Percentiles rank a stretch among this genome's conserved stretches.
phyloP scores from a whole-genome alignment of 352 stramenopile genomes.

The Pythium pyrilobum region DNA sequence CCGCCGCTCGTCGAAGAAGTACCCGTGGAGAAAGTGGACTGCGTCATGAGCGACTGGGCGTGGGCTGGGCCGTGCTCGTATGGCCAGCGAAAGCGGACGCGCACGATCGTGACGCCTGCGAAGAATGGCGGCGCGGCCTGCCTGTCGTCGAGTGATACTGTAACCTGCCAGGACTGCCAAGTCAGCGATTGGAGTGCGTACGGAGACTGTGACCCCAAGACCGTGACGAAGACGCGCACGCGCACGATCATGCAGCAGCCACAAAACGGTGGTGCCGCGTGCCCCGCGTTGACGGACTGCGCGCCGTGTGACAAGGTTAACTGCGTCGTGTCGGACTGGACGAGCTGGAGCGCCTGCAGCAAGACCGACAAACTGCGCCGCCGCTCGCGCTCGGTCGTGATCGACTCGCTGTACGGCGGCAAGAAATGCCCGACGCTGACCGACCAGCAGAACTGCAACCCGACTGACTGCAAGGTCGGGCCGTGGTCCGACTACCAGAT shows the following conservation, averaged over 20 bases:
- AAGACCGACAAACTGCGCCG: slow-evolving; percentile 26
- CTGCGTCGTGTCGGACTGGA: slow-evolving; percentile 55
- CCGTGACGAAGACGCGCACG: slow-evolving; percentile 30
- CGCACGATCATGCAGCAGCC: slow-evolving; percentile 42
- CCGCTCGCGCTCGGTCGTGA: slow-evolving; percentile 41
- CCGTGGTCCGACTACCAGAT: slow-evolving; percentile 43
- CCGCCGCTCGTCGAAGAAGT: slow-evolving; percentile 34
- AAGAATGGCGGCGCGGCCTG: slow-evolving; percentile 17
- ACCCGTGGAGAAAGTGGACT: slow-evolving; percentile 24
- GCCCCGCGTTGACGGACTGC: slow-evolving; percentile 30
- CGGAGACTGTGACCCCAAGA: slow-evolving; percentile 9
- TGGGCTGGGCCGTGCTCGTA: slow-evolving; percentile 21
- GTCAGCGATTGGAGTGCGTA: slow-evolving; percentile 19
- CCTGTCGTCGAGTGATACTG: neutral
- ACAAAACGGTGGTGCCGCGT: slow-evolving; percentile 37
- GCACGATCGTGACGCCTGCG: slow-evolving; percentile 15
- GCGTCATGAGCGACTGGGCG: slow-evolving; percentile 20
- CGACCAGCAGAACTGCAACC: slow-evolving; percentile 59
- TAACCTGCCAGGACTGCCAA: slow-evolving; percentile 19
- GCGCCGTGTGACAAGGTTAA: slow-evolving; percentile 40
- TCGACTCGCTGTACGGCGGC: slow-evolving; percentile 36
- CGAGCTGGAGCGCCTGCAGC: slow-evolving; percentile 30
- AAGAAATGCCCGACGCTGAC: slow-evolving; percentile 33
- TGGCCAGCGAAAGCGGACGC: slow-evolving; percentile 16
- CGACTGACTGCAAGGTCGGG: slow-evolving; percentile 49